phyloP scores from a whole-genome alignment of 495 filamentous ascomycete species.

The Alectoria sarmentosa region DNA sequence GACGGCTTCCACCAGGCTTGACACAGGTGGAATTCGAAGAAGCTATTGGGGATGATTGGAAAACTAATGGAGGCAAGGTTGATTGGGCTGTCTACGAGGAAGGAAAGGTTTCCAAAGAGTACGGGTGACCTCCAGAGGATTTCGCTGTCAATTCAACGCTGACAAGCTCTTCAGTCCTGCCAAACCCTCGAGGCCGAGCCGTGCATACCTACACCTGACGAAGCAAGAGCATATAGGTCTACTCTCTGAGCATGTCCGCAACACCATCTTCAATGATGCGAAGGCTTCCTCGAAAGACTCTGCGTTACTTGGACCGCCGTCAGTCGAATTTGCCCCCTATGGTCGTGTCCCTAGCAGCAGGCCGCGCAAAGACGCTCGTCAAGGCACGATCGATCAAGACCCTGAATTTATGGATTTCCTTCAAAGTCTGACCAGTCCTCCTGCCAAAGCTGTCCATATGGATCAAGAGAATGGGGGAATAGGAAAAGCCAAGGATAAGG shows the following conservation, averaged over 20 bases:
- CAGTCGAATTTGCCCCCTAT: conserved; percentile 75
- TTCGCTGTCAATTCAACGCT: neutral
- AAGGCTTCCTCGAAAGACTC: conserved; percentile 60
- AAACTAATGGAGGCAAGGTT: conserved; percentile 64
- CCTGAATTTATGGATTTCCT: conserved; percentile 91
- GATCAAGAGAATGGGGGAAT: conserved; percentile 46
- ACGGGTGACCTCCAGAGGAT: conserved; percentile 1
- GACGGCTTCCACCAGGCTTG: conserved; percentile 78
- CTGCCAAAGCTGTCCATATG: conserved; percentile 44
- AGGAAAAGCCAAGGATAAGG: conserved; percentile 53
- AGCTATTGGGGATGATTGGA: conserved; percentile 78
- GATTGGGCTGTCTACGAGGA: conserved; percentile 73
- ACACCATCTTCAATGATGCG: conserved; percentile 63
- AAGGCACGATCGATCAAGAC: conserved; percentile 94
- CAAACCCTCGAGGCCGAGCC: conserved; percentile 67
- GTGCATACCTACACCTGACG: conserved; percentile 71
- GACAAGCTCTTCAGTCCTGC: conserved; percentile 48
- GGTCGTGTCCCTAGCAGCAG: conserved; percentile 68
- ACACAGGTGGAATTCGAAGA: conserved; percentile 71
- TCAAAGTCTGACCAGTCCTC: conserved; percentile 74
- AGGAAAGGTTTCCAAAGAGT: conserved; percentile 90
- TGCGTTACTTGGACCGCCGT: conserved; percentile 63
- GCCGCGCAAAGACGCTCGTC: conserved; percentile 66
- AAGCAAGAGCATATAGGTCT: conserved; percentile 49
- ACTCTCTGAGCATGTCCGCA: conserved; percentile 60